phyloP scores from a whole-genome alignment of 1,139 yeast genomes.

The Saccharomyces hybrid region DNA sequence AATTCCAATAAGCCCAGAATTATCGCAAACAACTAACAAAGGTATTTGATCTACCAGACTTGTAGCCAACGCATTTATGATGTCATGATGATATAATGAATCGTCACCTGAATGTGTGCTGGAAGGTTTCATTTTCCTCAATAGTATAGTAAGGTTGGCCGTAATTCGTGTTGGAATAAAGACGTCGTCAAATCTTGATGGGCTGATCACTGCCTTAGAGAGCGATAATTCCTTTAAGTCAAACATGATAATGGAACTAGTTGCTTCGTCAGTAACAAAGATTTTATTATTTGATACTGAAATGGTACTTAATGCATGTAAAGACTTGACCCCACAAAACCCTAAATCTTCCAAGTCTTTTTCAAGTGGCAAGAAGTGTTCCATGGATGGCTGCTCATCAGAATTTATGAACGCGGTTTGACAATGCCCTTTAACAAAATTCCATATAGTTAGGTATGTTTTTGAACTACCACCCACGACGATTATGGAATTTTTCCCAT shows the following conservation, averaged over 20 bases:
- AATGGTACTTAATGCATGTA: background rate
- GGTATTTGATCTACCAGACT: background rate
- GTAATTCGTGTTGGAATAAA: slow-evolving; percentile 16
- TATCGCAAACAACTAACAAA: slow-evolving; percentile 18
- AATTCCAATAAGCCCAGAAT: slow-evolving; percentile 19
- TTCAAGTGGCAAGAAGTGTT: slow-evolving; percentile 10
- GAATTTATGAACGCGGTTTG: slow-evolving; percentile 44
- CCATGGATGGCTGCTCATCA: slow-evolving; percentile 18
- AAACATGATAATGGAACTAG: slow-evolving; percentile 15
- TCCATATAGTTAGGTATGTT: slow-evolving; percentile 68
- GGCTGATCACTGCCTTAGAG: slow-evolving; percentile 10
- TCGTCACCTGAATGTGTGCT: background rate
- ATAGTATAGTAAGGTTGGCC: slow-evolving; percentile 12
- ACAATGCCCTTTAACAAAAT: slow-evolving; percentile 58
- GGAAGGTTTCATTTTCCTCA: slow-evolving; percentile 5
- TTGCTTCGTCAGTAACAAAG: slow-evolving; percentile 11
- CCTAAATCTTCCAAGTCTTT: slow-evolving; percentile 8
- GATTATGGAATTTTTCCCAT: slow-evolving; percentile 34
- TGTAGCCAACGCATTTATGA: slow-evolving; percentile 14
- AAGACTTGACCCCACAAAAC: slow-evolving; percentile 1
- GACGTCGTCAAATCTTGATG: slow-evolving; percentile 2
- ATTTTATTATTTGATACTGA: slow-evolving; percentile 11
- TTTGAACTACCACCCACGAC: slow-evolving; percentile 62
- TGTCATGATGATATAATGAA: slow-evolving; percentile 12
- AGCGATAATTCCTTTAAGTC: slow-evolving; percentile 11